Evolutionary conservation across 306 rosid species (phyloP), one percentile per base, ranked within the genome.

Genomic region (Gastrolobium villosum): DNA sequence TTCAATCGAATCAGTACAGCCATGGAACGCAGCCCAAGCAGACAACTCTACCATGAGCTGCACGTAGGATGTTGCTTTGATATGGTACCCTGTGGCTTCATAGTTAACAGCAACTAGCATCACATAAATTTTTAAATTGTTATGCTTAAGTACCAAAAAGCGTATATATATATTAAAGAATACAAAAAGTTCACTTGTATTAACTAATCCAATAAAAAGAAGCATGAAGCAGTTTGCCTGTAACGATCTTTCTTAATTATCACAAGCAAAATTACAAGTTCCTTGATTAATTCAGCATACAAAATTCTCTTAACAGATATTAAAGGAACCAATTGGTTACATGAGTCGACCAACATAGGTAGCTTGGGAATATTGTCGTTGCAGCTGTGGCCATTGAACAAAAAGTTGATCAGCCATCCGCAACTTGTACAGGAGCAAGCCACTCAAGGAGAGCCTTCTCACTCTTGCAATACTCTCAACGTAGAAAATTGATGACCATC

Each of bases 381-480:
- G 88, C 39, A 90, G 84, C 83, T 90, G 96, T 3, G 97, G 94
- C 98, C 98, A 92, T 79, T 93, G 99, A 76, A 93, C 99, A 50
- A 91, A 95, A 78, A 95, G 86, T 81, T 90, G 94, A 86, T 95
- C 98, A 11, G 93, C 96, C 67, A 93, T 86, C 74, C 68, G 45
- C 56, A 91, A 82, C 87, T 93, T 91, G 87, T 95, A 93, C 14
- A 95, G 88, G 83, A 95, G 92, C 81, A 89, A 78, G 61, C 97
- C 99, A 82, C 98, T 93, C 60, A 96, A 78, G 61, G 98, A 95
- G 37, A 93, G 97, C 77, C 91, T 88, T 78, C 85, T 89, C 79
- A 95, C 99, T 87, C 99, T 91, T 48, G 99, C 99, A 77, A 95
- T 93, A 77, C 99, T 95, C 88, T 95, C 99, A 11, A 95, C 90